A percentile compares a stretch with the other conserved stretches of the same genome.
These are phyloP conservation scores for Neurospora sublineolata DNA, from an alignment of 495 filamentous ascomycete genomes.

Conservation along the genomic window DNA sequence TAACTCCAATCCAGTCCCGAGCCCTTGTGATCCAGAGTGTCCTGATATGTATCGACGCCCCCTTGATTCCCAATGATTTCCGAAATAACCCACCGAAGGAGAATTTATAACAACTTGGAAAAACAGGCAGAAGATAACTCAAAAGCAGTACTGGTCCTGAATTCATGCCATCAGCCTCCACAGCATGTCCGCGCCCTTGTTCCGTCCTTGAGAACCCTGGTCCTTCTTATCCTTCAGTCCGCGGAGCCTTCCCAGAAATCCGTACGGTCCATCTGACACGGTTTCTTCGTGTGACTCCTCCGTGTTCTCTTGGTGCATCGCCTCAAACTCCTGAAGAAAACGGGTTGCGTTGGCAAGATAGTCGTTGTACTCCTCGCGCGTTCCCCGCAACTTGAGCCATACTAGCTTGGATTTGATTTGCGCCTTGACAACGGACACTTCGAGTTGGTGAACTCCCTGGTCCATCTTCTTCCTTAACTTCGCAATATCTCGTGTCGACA, in stretches of 20 bases:
- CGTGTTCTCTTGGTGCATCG: neutral
- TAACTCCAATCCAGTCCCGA: neutral
- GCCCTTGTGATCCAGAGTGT: neutral
- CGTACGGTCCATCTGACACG: neutral
- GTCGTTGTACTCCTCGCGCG: conserved; percentile 26
- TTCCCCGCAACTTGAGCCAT: conserved; percentile 35
- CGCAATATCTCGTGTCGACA: conserved; percentile 5
- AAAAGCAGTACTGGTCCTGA: neutral
- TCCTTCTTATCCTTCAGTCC: neutral
- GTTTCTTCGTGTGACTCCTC: neutral
- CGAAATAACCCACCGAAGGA: neutral
- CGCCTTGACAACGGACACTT: conserved; percentile 26
- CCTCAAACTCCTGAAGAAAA: conserved; percentile 15
- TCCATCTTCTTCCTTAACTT: conserved; percentile 18
- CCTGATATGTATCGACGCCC: neutral
- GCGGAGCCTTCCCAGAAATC: neutral
- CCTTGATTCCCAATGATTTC: neutral
- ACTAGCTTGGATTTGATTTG: conserved; percentile 35
- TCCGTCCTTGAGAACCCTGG: neutral
- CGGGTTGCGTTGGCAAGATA: conserved; percentile 30
- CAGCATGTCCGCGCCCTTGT: neutral
- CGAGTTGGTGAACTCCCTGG: conserved; percentile 13
- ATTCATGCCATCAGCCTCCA: neutral
- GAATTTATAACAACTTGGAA: neutral
- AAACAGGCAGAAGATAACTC: neutral